Conservation (phyloP, 768 basidiomycete species). For the Cantharellus anzutake region DNA sequence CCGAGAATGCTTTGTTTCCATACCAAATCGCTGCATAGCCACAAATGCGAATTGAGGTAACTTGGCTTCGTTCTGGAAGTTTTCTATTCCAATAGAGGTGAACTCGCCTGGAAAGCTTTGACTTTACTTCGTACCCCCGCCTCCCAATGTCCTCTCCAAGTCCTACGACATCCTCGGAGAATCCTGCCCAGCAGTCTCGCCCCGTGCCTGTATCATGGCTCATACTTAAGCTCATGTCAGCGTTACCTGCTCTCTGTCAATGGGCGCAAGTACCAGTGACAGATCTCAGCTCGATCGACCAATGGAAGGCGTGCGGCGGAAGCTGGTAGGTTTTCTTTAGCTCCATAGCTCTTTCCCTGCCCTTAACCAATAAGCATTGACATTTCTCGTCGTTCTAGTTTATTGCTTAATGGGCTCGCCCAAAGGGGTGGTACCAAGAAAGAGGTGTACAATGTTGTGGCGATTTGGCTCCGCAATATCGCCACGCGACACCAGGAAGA, state of each 20-base stretch:
- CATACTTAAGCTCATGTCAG: not conserved
- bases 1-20: too few species aligned
- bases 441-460: constrained; percentile 1
- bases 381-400: not conserved
- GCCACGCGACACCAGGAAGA: not conserved
- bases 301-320: not conserved
- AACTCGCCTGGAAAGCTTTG: too few species aligned
- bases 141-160: too few species aligned
- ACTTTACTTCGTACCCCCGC: too few species aligned
- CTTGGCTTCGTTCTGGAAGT: too few species aligned
- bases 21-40: too few species aligned
- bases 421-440: not conserved
- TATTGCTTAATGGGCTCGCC: not conserved
- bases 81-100: too few species aligned
- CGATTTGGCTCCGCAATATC: not conserved
- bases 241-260: not conserved
- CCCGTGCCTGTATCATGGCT: not conserved
- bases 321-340: not conserved
- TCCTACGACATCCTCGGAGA: not conserved
- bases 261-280: not conserved
- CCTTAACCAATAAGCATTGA: not conserved
- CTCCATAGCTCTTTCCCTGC: not conserved
- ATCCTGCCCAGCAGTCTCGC: not conserved
- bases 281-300: not conserved
- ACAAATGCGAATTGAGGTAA: too few species aligned